Evolutionary conservation across 306 rosid genomes (phyloP).

Genomic region (Cucumis cinereus): DNA sequence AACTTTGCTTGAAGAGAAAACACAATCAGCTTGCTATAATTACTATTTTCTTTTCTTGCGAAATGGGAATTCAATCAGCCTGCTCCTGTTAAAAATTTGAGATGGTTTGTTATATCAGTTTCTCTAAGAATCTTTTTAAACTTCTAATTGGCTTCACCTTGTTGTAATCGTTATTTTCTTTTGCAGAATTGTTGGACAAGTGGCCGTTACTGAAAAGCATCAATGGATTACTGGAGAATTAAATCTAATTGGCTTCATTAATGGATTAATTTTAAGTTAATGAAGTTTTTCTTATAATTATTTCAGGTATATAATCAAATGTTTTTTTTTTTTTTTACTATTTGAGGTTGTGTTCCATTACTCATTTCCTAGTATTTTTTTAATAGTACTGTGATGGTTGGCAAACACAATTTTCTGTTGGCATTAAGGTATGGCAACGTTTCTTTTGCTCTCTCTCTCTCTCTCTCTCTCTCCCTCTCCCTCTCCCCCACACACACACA

Average conservation of each 20-base stretch:
- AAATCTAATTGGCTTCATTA: conserved; percentile 35
- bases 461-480: neutral
- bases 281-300: neutral
- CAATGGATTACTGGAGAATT: conserved; percentile 69
- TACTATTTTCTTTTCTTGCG: neutral
- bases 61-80: neutral
- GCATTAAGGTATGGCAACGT: conserved; percentile 52
- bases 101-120: neutral
- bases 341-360: neutral
- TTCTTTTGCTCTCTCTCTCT: neutral
- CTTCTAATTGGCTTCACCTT: neutral
- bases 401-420: conserved; percentile 79
- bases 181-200: conserved; percentile 81
- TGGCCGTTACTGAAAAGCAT: conserved; percentile 79
- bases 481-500: neutral
- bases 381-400: conserved; percentile 66
- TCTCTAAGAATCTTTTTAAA: neutral
- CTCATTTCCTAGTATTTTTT: conserved; percentile 9
- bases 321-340: neutral
- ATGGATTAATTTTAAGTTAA: conserved; percentile 10
- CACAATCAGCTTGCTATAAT: neutral
- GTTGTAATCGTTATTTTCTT: conserved; percentile 10
- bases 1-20: neutral
- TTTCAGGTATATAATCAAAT: neutral
- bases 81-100: neutral